A percentile compares a stretch with the other conserved stretches of the same genome.
phyloP scores from a whole-genome alignment of 108 stramenopile genomes.

The Nitzschia sp. region DNA sequence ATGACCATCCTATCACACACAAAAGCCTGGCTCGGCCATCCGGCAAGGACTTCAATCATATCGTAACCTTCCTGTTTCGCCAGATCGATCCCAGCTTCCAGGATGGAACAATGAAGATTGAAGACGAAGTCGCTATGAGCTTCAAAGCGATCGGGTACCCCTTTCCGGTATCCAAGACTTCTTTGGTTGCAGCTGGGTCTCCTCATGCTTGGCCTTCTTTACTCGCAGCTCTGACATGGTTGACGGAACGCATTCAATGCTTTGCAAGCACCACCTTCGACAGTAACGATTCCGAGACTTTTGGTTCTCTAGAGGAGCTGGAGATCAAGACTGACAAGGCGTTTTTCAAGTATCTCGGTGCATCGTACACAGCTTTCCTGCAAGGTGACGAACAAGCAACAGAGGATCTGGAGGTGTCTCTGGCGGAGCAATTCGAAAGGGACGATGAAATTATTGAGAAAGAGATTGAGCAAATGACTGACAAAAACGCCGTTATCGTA shows the following conservation, averaged over 20 bases:
- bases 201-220: slow-evolving; percentile 98
- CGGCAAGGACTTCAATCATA: slow-evolving; percentile 93
- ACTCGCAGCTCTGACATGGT: slow-evolving; percentile 94
- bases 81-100: slow-evolving; percentile 86
- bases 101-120: slow-evolving; percentile 79
- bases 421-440: slow-evolving; percentile 72
- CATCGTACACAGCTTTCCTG: slow-evolving; percentile 87
- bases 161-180: slow-evolving; percentile 87
- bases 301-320: slow-evolving; percentile 58
- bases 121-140: slow-evolving; percentile 92
- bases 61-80: slow-evolving; percentile 92
- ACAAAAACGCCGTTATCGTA: slow-evolving; percentile 57
- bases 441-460: slow-evolving; percentile 63
- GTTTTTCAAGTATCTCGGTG: slow-evolving; percentile 83
- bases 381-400: slow-evolving; percentile 76
- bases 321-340: slow-evolving; percentile 58
- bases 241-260: slow-evolving; percentile 76
- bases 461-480: slow-evolving; percentile 68
- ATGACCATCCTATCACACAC: slow-evolving; percentile 69
- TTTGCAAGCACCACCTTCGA: slow-evolving; percentile 42
- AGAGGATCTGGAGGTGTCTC: slow-evolving; percentile 62
- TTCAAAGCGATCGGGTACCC: slow-evolving; percentile 95
- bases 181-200: slow-evolving; percentile 95
- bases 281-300: slow-evolving; percentile 23
- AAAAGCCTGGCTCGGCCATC: slow-evolving; percentile 87